phyloP scores from a whole-genome alignment of 2,329 filamentous ascomycete genomes.

The Diaporthe vexans region DNA sequence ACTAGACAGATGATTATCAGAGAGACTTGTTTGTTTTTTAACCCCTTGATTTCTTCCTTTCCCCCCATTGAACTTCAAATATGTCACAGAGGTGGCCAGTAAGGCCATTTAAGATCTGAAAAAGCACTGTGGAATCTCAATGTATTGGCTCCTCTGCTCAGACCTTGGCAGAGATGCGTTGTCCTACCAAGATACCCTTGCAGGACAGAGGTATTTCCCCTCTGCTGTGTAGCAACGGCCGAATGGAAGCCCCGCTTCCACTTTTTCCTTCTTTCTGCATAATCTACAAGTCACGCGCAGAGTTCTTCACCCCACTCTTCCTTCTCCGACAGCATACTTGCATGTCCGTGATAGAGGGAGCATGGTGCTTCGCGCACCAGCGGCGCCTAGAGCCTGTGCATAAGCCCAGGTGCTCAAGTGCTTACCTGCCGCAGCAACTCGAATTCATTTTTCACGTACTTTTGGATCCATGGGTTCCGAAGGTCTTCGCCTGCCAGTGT shows the following conservation, averaged over 20 bases:
- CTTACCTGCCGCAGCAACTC: background rate
- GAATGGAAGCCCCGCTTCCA: background rate
- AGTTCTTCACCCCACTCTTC: background rate
- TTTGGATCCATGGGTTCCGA: background rate
- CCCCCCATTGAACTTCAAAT: too few species aligned
- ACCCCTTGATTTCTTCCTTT: too few species aligned
- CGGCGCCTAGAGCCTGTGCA: background rate
- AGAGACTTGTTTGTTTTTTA: too few species aligned
- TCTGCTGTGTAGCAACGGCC: background rate
- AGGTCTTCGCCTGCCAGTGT: background rate
- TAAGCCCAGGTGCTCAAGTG: background rate
- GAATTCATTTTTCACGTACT: background rate
- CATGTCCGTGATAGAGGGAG: background rate
- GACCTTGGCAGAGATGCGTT: constrained; percentile 9
- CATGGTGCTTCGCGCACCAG: constrained; percentile 1
- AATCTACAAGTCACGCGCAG: background rate
- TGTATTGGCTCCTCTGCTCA: background rate
- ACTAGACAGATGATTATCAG: too few species aligned
- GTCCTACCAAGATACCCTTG: constrained; percentile 3
- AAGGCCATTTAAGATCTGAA: background rate
- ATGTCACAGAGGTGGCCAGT: too few species aligned
- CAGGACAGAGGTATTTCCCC: background rate
- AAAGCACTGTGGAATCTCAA: background rate
- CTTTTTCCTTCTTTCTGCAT: background rate
- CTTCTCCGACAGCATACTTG: background rate